phyloP scores from a whole-genome alignment of 2,329 filamentous ascomycete genomes.

The Immersiporthe knoxdaviesiana region DNA sequence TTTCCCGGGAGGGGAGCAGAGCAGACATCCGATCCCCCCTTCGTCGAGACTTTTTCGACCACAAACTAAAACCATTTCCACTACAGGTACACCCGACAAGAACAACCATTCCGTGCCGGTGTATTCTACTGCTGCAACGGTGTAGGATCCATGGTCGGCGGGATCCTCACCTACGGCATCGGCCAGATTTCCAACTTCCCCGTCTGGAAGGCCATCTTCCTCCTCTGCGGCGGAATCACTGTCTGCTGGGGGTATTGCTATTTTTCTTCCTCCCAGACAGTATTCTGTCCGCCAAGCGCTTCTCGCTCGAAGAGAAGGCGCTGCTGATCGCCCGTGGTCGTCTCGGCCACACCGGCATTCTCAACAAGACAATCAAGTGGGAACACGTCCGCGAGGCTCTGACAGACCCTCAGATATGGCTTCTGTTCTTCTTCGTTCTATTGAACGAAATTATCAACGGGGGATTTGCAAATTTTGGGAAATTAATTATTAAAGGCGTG shows the following conservation, averaged over 20 bases:
- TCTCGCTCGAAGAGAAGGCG: conserved; percentile 48
- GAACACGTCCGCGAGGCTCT: conserved; percentile 53
- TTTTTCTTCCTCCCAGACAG: conserved; percentile 47
- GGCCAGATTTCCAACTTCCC: conserved; percentile 46
- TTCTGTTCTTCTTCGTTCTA: conserved; percentile 49
- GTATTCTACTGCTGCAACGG: conserved; percentile 47
- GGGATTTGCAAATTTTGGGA: conserved; percentile 58
- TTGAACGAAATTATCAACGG: conserved; percentile 58
- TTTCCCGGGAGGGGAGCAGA: too few species aligned
- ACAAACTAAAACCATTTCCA: too few species aligned
- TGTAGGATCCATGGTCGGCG: conserved; percentile 43
- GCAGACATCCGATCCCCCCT: too few species aligned
- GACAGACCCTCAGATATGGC: conserved; percentile 48
- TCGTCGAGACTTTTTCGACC: background rate
- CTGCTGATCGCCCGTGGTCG: conserved; percentile 45
- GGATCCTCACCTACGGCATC: conserved; percentile 43
- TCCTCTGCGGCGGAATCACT: conserved; percentile 49
- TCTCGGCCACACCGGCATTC: conserved; percentile 46
- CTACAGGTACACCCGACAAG: conserved; percentile 45
- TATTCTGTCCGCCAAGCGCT: conserved; percentile 46
- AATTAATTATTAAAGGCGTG: conserved; percentile 57
- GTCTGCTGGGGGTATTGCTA: conserved; percentile 46
- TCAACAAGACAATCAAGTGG: conserved; percentile 52
- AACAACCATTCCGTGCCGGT: conserved; percentile 52
- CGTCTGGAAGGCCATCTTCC: conserved; percentile 49